A percentile compares a stretch with the other conserved stretches of the same genome.
Evolutionary conservation across 2,329 filamentous ascomycete species (phyloP).

Genomic region (Xylariaceae sp.): DNA sequence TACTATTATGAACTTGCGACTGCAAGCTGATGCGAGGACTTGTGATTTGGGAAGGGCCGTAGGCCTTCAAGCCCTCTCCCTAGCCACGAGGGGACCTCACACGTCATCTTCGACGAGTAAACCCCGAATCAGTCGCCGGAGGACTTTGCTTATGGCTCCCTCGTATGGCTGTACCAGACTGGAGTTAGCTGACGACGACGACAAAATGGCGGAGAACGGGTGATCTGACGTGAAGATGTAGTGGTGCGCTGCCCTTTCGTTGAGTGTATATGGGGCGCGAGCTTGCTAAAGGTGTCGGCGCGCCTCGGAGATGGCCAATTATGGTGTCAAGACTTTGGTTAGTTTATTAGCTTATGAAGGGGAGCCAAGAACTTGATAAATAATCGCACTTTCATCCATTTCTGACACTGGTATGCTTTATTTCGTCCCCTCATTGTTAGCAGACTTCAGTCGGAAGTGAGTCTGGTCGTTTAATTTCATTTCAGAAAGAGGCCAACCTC

Average conservation of each 20-base stretch:
- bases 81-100: background rate
- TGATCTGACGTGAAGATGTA: background rate
- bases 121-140: background rate
- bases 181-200: background rate
- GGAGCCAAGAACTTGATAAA: background rate
- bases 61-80: background rate
- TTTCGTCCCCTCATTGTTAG: background rate
- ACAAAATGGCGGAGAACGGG: background rate
- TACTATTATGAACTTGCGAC: background rate
- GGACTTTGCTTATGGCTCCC: background rate
- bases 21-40: background rate
- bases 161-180: background rate
- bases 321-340: background rate
- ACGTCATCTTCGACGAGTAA: background rate
- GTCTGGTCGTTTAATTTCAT: background rate
- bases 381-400: background rate
- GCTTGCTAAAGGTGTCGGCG: background rate
- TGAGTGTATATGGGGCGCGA: background rate
- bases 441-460: background rate
- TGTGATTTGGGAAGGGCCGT: background rate
- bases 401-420: background rate
- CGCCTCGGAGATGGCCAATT: too few species aligned
- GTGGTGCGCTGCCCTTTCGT: background rate
- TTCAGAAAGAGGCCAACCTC: background rate
- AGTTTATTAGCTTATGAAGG: background rate